Evolutionary conservation across 192 early-diverging fungal species (phyloP).

Genomic region (Podila minutissima): DNA sequence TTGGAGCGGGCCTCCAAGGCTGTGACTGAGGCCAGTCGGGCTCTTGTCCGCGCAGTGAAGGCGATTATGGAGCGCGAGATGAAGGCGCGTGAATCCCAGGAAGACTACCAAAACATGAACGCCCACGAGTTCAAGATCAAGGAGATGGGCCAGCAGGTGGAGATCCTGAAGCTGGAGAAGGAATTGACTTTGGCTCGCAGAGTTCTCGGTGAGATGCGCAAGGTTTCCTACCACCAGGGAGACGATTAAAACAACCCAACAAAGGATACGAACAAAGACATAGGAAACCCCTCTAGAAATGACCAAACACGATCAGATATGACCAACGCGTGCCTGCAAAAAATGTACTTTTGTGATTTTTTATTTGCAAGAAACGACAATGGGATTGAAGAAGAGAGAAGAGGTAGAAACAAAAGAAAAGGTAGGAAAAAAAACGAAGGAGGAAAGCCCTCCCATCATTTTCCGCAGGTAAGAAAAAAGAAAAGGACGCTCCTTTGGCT

Average conservation of each 20-base stretch:
- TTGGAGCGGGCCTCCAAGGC: constrained; percentile 93
- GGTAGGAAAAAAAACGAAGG: too few species aligned
- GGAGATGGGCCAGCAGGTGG: constrained; percentile 99
- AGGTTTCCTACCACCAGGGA: constrained; percentile 78
- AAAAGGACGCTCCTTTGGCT: too few species aligned
- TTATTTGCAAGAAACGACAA: constrained; percentile 62
- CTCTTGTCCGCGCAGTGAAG: constrained; percentile 94
- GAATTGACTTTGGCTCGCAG: constrained; percentile 87
- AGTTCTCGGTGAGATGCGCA: constrained; percentile 92
- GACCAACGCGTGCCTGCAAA: too few species aligned
- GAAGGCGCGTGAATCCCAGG: constrained; percentile 64
- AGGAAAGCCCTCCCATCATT: too few species aligned
- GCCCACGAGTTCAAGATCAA: constrained; percentile 94
- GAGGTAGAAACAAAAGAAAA: too few species aligned
- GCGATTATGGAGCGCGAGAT: constrained; percentile 80
- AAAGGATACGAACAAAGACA: constrained; percentile 70
- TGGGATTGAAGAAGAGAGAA: too few species aligned
- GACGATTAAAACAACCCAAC: constrained; percentile 59
- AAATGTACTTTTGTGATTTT: constrained; percentile 5
- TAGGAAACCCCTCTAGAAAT: too few species aligned
- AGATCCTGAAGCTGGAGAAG: constrained; percentile 95
- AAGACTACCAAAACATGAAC: constrained; percentile 80
- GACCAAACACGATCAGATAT: too few species aligned
- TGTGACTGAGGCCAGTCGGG: constrained; percentile 91
- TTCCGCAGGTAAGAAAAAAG: too few species aligned